Evolutionary conservation across 495 filamentous ascomycete genomes (phyloP).

Genomic region (Aspergillus saccharolyticus): DNA sequence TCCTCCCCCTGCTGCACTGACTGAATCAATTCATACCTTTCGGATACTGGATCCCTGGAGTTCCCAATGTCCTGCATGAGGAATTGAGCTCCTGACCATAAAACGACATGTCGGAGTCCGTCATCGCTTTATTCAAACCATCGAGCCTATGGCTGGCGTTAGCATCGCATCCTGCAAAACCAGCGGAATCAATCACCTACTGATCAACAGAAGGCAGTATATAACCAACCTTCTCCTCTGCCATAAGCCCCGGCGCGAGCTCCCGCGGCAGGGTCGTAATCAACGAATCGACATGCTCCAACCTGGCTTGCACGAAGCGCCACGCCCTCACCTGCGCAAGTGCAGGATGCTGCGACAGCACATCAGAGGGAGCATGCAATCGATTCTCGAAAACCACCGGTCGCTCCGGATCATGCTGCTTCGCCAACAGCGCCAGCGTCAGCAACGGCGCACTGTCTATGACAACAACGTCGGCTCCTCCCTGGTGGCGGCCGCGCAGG

Average conservation of each 20-base stretch:
- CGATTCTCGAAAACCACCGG: slow-evolving; percentile 13
- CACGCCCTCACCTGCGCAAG: slow-evolving; percentile 1
- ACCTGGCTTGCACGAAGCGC: slow-evolving; percentile 6
- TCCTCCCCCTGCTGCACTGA: no score
- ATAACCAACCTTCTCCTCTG: slow-evolving; percentile 1
- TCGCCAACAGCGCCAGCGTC: slow-evolving; percentile 6
- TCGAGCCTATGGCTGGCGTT: slow-evolving; percentile 46
- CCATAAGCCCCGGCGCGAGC: slow-evolving; percentile 3
- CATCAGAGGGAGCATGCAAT: not conserved
- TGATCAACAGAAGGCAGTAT: slow-evolving; percentile 9
- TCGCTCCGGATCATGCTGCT: slow-evolving; percentile 10
- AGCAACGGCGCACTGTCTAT: slow-evolving; percentile 4
- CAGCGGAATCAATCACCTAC: not conserved
- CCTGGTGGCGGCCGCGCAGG: slow-evolving; percentile 1
- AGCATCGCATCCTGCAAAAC: not conserved
- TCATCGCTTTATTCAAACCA: slow-evolving; percentile 63
- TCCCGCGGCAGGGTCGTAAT: slow-evolving; percentile 4
- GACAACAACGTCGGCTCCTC: slow-evolving; percentile 8
- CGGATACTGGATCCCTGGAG: slow-evolving; percentile 54
- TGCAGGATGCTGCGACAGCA: not conserved
- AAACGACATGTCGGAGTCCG: slow-evolving; percentile 57
- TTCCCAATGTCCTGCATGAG: slow-evolving; percentile 41
- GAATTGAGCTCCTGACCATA: slow-evolving; percentile 61
- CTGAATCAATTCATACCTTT: no score
- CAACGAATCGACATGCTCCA: slow-evolving; percentile 8